Conservation (phyloP, 805 yeast genomes). For the Candida taoyuanica region DNA sequence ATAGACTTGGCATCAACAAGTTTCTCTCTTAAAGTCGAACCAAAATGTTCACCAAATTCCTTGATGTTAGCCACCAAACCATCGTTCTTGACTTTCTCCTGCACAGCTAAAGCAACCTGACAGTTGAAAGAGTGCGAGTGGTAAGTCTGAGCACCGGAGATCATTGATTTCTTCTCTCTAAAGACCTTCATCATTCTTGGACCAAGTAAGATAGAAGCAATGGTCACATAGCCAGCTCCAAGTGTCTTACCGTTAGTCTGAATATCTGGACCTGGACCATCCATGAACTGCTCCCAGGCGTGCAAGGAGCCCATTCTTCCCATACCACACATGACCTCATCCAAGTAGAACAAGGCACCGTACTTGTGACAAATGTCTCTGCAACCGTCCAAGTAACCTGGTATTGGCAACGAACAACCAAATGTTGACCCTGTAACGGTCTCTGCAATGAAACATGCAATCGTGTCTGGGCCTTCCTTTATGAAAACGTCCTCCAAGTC, state of each 20-base stretch:
- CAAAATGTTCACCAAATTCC: slow-evolving; percentile 40
- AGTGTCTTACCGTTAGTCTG: slow-evolving; percentile 45
- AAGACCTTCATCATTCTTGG: slow-evolving; percentile 35
- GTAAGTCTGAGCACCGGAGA: slow-evolving; percentile 46
- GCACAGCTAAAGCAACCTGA: slow-evolving; percentile 43
- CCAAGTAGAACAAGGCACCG: slow-evolving; percentile 45
- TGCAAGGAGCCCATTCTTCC: slow-evolving; percentile 47
- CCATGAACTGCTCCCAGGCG: slow-evolving; percentile 40
- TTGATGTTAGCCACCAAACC: slow-evolving; percentile 37
- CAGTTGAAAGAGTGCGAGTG: slow-evolving; percentile 45
- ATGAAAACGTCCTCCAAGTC: slow-evolving; percentile 40
- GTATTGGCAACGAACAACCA: slow-evolving; percentile 39
- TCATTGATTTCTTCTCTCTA: slow-evolving; percentile 23
- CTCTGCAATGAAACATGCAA: slow-evolving; percentile 41
- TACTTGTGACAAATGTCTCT: slow-evolving; percentile 45
- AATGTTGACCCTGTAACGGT: slow-evolving; percentile 45
- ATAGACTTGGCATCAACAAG: slow-evolving; percentile 32
- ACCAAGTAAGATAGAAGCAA: slow-evolving; percentile 38
- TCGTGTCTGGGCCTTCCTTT: slow-evolving; percentile 38
- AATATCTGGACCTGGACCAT: slow-evolving; percentile 42
- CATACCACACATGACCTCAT: slow-evolving; percentile 54
- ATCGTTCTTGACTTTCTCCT: slow-evolving; percentile 34
- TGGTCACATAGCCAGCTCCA: slow-evolving; percentile 45
- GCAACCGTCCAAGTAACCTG: slow-evolving; percentile 43
- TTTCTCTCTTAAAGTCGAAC: slow-evolving; percentile 29